Evolutionary conservation across 1,284 basidiomycete species (phyloP), one percentile per base, ranked within the genome.

Genomic region (Pulchroboletus neoregius): DNA sequence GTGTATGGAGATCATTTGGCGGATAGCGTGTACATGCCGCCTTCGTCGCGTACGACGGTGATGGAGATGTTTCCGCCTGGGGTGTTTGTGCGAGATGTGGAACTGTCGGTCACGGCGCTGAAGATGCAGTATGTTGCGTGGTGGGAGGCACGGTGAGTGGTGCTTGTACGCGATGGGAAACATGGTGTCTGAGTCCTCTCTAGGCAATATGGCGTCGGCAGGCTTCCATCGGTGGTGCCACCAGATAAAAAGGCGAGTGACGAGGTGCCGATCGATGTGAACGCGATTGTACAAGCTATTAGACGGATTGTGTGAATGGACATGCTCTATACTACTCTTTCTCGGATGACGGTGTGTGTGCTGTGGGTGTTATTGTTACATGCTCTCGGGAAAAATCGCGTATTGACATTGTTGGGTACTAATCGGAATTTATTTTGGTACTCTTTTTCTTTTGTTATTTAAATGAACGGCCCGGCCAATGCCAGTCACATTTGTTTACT

Each of bases 61-160:
- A 81, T 94, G 70, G 91, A 94, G 67, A 76, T 94, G 62, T 93
- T 91, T 71, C 84, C 82, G 13, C 67, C 78, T 24, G 75, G 76
- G 4, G 76, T 75, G n/a, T 93, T 89, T 62, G 73, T 78, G n/a
- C 75, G 75, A 39, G 87, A 91, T 58, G 78, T 81, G 55, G 79
- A 85, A 60, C 60, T 75, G 38, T 71, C 82, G n/a, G 71, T 80
- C 8, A 71, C 73, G 18, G 79, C 84, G 0, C 67, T 91, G 30
- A 82, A 81, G 2, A 76, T 90, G 51, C 73, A 76, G 36, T 93
- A 91, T 59, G 70, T 86, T 32, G 86, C 87, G 20, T 91, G 87
- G 88, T 78, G 78, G 64, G 73, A 78, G 40, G 71, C 75, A 46
- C 72, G 68, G 78, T 87, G 57, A 50, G 71, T 65, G 28, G 39